A percentile compares a stretch with the other conserved stretches of the same genome.
phyloP scores from a whole-genome alignment of 306 rosid species.

The Vigna unguiculata region DNA sequence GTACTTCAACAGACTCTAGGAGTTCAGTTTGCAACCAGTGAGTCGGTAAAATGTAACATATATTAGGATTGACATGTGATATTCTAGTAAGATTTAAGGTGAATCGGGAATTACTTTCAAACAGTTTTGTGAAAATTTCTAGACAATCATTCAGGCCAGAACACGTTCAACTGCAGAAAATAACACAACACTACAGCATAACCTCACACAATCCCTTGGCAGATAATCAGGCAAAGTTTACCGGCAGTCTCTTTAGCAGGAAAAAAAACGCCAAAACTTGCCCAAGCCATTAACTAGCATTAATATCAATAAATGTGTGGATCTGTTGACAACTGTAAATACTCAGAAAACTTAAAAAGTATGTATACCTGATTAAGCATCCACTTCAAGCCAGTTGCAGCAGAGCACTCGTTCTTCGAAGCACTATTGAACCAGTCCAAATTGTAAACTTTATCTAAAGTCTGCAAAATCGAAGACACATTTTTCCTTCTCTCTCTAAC shows the following conservation, averaged over 20 bases:
- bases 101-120: not conserved
- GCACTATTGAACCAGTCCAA: slow-evolving; percentile 97
- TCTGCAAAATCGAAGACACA: slow-evolving; percentile 71
- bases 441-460: slow-evolving; percentile 83
- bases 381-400: slow-evolving; percentile 99
- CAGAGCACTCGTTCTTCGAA: slow-evolving; percentile 92
- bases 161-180: slow-evolving; percentile 12
- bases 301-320: not conserved
- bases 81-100: slow-evolving; percentile 11
- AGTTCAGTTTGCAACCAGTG: slow-evolving; percentile 23
- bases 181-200: slow-evolving; percentile 30
- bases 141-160: slow-evolving; percentile 17
- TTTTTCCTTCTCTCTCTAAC: slow-evolving; percentile 71
- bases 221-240: slow-evolving; percentile 19
- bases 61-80: not conserved
- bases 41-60: not conserved
- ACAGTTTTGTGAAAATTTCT: slow-evolving; percentile 20
- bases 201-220: slow-evolving; percentile 24
- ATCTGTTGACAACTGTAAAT: not conserved
- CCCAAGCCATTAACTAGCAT: not conserved
- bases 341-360: slow-evolving; percentile 17
- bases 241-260: not conserved
- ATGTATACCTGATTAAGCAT: slow-evolving; percentile 91
- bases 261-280: not conserved
- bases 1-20: not conserved